Evolutionary conservation across 805 yeast species (phyloP), one percentile per base, ranked within the genome.

Genomic region (Babjeviella inositovora): DNA sequence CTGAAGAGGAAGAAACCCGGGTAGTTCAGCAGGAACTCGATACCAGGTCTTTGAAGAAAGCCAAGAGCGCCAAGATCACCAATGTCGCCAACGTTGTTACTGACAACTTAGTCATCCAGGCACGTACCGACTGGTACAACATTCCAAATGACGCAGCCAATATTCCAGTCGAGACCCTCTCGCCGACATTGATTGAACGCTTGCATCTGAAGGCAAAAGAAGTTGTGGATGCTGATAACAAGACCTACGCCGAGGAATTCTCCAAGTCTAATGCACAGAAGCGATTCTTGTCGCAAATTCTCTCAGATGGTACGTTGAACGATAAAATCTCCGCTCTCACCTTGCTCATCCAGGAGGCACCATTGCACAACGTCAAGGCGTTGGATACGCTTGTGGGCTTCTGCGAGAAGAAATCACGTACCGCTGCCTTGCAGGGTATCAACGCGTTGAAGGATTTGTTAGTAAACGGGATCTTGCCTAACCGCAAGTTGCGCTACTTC

Each of bases 321-420:
- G 98, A 90, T 73, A 84, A 90, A 52, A 79, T 90, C 26, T 80
- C 94, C 22, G 95, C 98, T 1, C 61, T 90, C 41, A 87, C 98
- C 1, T 66, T 90, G 42, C 57, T 90, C 42, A 67, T 85, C 22
- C 97, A 90, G 44, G 97, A 90, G 52, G 85, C 96, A 3, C 98
- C 98, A 5, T 44, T 84, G 25, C 97, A 90, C 43, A 79, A 87
- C 35, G 41, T 73, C 24, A 79, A 81, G 43, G 81, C 94, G 0
- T 56, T 90, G 27, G 93, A 81, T 33, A 75, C 74, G 18, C 51
- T 90, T 32, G 43, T 79, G 31, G 62, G 68, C 5, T 79, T 74
- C 53, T 81, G 95, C 47, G 75, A 71, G 35, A 84, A 87, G 55
- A 90, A 90, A 52, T 74, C 93, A 11, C 70, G 96, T 55, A 84